Percentiles rank a stretch among this genome's conserved stretches.
Conservation (phyloP, 2,329 filamentous ascomycete species). For the Sclerotinia subarctica region DNA sequence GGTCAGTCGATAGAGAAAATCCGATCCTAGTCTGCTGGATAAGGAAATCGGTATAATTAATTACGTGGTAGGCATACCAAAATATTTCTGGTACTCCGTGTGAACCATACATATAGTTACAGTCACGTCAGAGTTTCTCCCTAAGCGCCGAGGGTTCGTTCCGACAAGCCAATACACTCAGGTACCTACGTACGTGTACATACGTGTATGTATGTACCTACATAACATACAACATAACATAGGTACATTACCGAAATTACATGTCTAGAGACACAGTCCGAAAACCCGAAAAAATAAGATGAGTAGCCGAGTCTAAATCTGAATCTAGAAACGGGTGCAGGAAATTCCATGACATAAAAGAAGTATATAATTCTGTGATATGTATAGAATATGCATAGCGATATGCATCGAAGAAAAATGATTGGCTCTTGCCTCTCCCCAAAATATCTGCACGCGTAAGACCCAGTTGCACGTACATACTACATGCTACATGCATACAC, state of each 20-base stretch:
- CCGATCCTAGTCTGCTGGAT: background rate
- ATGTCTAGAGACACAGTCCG: background rate
- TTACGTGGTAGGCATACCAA: no score
- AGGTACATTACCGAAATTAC: background rate
- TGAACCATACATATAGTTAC: background rate
- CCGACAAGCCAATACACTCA: background rate
- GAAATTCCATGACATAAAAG: background rate
- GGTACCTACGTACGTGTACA: background rate
- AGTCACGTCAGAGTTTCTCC: background rate
- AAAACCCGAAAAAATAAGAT: background rate
- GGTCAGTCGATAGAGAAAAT: background rate
- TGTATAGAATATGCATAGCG: background rate
- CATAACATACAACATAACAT: no score
- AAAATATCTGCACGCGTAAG: background rate
- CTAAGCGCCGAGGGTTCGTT: background rate
- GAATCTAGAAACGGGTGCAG: background rate
- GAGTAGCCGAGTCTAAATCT: background rate
- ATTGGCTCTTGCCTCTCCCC: background rate
- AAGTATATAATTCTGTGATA: background rate
- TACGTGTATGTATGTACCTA: no score
- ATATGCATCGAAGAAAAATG: background rate
- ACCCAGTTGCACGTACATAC: background rate
- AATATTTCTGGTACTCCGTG: background rate
- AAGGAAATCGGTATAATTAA: background rate
- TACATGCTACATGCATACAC: background rate